Conservation (phyloP, 2,329 filamentous ascomycete species). For the Trichoderma lentiforme region DNA sequence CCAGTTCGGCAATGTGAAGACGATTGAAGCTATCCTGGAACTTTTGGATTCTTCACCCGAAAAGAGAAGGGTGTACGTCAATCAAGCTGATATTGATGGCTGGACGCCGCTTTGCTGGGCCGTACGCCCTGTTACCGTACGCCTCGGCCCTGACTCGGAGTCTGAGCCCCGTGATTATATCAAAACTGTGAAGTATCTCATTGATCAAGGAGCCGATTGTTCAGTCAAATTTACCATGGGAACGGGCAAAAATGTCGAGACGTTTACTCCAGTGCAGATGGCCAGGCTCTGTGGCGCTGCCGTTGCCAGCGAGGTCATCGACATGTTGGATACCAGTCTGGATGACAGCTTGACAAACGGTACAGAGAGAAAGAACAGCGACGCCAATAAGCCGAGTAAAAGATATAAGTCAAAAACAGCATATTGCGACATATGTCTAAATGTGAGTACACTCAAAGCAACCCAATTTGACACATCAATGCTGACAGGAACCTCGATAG, state of each 20-base stretch:
- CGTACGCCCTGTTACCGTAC: not conserved
- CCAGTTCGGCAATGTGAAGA: not conserved
- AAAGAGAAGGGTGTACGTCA: not conserved
- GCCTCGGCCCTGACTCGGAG: too few relatives aligned
- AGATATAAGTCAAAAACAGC: not conserved
- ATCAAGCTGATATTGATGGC: not conserved
- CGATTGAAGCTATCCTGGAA: not conserved
- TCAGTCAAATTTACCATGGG: not conserved
- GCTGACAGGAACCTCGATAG: not conserved
- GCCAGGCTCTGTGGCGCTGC: not conserved
- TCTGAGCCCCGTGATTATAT: not conserved
- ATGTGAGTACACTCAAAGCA: not conserved
- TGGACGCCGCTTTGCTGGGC: not conserved
- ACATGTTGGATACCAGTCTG: not conserved
- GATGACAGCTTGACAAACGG: not conserved
- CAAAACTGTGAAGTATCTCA: not conserved
- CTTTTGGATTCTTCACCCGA: rapidly evolving
- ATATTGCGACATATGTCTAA: not conserved
- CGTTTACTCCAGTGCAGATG: not conserved
- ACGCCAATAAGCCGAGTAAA: not conserved
- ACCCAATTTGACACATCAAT: not conserved
- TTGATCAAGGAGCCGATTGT: not conserved
- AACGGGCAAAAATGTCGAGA: not conserved
- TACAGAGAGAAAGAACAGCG: not conserved
- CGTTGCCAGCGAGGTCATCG: not conserved